Percentiles rank a stretch among this genome's conserved stretches.
These are phyloP conservation scores for Krasilnikovozyma curviuscula DNA, from an alignment of 768 basidiomycete species.

Conservation along the genomic window DNA sequence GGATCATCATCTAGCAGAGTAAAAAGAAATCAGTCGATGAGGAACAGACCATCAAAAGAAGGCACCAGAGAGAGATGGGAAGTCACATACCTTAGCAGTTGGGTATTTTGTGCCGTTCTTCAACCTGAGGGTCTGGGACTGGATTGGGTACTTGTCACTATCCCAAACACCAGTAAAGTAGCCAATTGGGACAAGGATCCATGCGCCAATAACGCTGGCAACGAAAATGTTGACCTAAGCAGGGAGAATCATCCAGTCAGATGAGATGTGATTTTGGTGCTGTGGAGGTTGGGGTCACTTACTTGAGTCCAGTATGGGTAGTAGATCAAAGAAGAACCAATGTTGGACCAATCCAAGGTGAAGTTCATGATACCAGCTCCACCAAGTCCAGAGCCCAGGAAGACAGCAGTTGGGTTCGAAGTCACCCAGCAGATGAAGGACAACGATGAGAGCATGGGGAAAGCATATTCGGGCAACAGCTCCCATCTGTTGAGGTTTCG, in stretches of 20 bases:
- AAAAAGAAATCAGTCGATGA: too few relatives aligned
- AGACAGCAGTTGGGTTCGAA: not conserved
- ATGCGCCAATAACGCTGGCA: not conserved
- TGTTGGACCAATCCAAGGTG: slow-evolving; percentile 2
- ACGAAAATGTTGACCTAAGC: too few relatives aligned
- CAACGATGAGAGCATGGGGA: not conserved
- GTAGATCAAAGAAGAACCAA: slow-evolving; percentile 1
- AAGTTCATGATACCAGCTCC: not conserved
- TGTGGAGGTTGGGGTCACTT: too few relatives aligned
- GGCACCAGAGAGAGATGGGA: too few relatives aligned
- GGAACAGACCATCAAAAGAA: too few relatives aligned
- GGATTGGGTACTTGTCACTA: not conserved
- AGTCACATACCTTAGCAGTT: not conserved
- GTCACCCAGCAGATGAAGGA: slow-evolving; percentile 2
- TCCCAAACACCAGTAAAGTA: not conserved
- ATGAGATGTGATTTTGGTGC: too few relatives aligned
- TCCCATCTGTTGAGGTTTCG: too few relatives aligned
- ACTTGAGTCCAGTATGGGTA: slow-evolving; percentile 1
- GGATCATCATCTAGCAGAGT: too few relatives aligned
- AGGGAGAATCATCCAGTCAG: not conserved
- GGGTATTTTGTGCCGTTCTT: not conserved
- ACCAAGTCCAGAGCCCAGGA: not conserved
- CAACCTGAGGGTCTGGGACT: not conserved
- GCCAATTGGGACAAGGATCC: not conserved
- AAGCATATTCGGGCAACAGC: not conserved